Conservation (phyloP, 2,329 filamentous ascomycete species). For the Diaporthe vaccinii region DNA sequence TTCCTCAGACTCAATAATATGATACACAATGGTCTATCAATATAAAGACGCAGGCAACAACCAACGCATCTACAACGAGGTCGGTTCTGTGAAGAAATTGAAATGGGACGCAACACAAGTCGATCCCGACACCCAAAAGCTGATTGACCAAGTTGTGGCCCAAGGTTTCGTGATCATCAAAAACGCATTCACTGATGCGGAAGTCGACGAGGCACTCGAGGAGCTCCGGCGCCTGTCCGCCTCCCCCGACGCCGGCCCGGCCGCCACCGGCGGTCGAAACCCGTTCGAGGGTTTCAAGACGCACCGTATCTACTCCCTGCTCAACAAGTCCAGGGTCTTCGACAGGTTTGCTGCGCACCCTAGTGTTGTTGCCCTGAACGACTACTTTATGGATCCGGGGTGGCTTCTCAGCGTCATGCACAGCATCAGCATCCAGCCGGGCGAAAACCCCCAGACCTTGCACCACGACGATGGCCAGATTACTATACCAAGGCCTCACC, state of each 20-base stretch:
- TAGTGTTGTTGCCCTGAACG: slow-evolving; percentile 54
- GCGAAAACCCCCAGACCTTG: slow-evolving; percentile 53
- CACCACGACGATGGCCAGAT: slow-evolving; percentile 52
- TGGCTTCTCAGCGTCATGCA: slow-evolving; percentile 53
- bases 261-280: slow-evolving; percentile 50
- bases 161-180: background rate
- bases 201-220: slow-evolving; percentile 48
- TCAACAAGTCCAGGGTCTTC: slow-evolving; percentile 55
- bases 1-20: background rate
- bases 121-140: background rate
- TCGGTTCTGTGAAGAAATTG: slow-evolving; percentile 9
- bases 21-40: background rate
- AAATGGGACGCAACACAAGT: slow-evolving; percentile 7
- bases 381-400: slow-evolving; percentile 55
- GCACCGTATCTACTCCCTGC: slow-evolving; percentile 54
- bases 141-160: slow-evolving; percentile 1
- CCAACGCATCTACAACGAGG: slow-evolving; percentile 14
- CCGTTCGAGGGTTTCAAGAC: slow-evolving; percentile 54
- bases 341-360: slow-evolving; percentile 53
- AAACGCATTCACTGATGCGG: slow-evolving; percentile 28
- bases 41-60: background rate
- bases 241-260: background rate
- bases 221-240: slow-evolving; percentile 51
- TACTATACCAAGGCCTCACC: slow-evolving; percentile 51
- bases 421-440: slow-evolving; percentile 55